phyloP scores from a whole-genome alignment of 2,329 filamentous ascomycete genomes.

The Pseudogymnoascus sp. region DNA sequence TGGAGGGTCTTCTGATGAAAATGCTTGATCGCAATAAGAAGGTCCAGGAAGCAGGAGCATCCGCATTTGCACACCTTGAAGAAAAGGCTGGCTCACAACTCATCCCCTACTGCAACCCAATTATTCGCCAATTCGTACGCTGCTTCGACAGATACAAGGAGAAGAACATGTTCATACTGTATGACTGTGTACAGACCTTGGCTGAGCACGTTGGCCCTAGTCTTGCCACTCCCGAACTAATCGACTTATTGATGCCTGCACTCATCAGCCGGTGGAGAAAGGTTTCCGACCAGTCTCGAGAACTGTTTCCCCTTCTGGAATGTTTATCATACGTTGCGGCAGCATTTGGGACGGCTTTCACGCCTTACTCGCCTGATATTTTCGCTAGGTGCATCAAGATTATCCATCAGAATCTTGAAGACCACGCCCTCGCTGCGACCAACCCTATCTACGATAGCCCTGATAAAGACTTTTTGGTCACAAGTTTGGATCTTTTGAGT shows the following conservation, averaged over 20 bases:
- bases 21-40: constrained; percentile 98
- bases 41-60: constrained; percentile 92
- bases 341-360: constrained; percentile 74
- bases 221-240: constrained; percentile 73
- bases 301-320: constrained; percentile 92
- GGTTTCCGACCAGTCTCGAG: constrained; percentile 80
- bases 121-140: constrained; percentile 82
- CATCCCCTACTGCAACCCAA: constrained; percentile 79
- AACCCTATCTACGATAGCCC: constrained; percentile 67
- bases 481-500: constrained; percentile 86
- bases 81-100: constrained; percentile 81
- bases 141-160: constrained; percentile 98
- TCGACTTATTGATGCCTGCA: constrained; percentile 84
- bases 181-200: constrained; percentile 95
- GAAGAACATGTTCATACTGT: constrained; percentile 96
- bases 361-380: constrained; percentile 78
- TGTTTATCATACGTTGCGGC: constrained; percentile 91
- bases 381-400: constrained; percentile 85
- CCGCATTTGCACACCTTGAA: constrained; percentile 91
- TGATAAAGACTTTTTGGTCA: constrained; percentile 95
- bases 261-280: constrained; percentile 82
- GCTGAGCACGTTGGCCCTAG: constrained; percentile 83
- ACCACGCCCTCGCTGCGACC: constrained; percentile 62
- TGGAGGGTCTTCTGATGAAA: constrained; percentile 88
- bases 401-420: constrained; percentile 85